Evolutionary conservation across 352 stramenopile species (phyloP).

Genomic region (Phytopythium cucurbitacearum): DNA sequence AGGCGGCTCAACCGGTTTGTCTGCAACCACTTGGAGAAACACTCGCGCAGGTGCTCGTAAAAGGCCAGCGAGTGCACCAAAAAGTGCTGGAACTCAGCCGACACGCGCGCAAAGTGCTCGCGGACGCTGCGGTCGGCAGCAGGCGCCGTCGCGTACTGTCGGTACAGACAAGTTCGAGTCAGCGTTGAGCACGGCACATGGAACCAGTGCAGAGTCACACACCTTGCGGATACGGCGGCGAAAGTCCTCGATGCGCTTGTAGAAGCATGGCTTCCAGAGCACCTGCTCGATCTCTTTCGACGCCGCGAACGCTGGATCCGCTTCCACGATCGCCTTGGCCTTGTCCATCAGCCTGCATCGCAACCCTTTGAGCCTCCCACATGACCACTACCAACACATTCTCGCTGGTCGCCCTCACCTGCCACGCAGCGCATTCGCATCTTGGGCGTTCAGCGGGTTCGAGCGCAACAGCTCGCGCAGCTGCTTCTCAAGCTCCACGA

Average conservation of each 20-base stretch:
- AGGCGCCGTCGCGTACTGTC: conserved; percentile 58
- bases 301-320: conserved; percentile 49
- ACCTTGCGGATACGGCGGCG: conserved; percentile 79
- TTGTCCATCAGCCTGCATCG: conserved; percentile 40
- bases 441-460: conserved; percentile 55
- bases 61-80: conserved; percentile 56
- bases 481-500: conserved; percentile 68
- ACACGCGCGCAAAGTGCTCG: conserved; percentile 76
- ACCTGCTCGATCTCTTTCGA: conserved; percentile 72
- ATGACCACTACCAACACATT: neutral
- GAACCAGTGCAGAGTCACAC: conserved; percentile 8
- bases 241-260: conserved; percentile 89
- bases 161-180: neutral
- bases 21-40: conserved; percentile 44
- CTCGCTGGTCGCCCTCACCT: conserved; percentile 9
- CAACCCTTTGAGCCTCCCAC: neutral
- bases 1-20: conserved; percentile 36
- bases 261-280: conserved; percentile 90
- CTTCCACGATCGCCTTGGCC: conserved; percentile 36
- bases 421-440: conserved; percentile 52
- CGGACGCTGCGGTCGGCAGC: conserved; percentile 59
- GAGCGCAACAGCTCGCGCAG: conserved; percentile 64
- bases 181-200: neutral
- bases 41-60: conserved; percentile 63
- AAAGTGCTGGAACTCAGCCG: conserved; percentile 71